A percentile compares a stretch with the other conserved stretches of the same genome.
Conservation (phyloP, 1,284 basidiomycete genomes). For the Apiotrichum domesticum region DNA sequence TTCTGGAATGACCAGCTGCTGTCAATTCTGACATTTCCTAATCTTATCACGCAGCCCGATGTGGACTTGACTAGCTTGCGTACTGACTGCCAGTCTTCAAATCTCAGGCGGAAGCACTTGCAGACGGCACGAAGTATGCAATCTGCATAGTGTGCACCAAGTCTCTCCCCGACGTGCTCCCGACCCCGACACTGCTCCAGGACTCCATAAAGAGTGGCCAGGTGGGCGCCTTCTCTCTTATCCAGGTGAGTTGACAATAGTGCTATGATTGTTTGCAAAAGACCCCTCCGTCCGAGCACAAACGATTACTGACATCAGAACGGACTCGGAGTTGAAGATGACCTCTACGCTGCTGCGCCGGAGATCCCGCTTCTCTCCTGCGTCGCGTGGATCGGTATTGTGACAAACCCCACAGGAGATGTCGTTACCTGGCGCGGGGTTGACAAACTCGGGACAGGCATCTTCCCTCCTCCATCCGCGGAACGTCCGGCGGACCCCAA, state of each 20-base stretch:
- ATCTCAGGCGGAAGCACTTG: constrained; percentile 55
- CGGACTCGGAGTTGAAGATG: constrained; percentile 65
- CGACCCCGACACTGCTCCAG: constrained; percentile 56
- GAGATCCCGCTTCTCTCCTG: constrained; percentile 35
- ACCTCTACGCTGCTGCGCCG: constrained; percentile 55
- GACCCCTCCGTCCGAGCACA: too few relatives aligned
- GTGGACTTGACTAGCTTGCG: background rate
- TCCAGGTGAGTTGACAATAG: constrained; percentile 50
- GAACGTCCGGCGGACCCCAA: constrained; percentile 13
- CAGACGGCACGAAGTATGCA: constrained; percentile 54
- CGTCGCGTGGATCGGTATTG: constrained; percentile 34
- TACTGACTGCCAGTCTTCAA: constrained; percentile 51
- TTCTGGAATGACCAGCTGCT: too few relatives aligned
- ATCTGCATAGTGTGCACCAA: constrained; percentile 68
- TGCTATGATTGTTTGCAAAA: too few relatives aligned
- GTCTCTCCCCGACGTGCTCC: constrained; percentile 61
- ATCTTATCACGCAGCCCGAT: too few relatives aligned
- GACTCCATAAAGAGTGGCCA: constrained; percentile 57
- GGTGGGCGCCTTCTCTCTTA: constrained; percentile 56
- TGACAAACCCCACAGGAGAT: constrained; percentile 28
- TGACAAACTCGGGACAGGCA: constrained; percentile 31
- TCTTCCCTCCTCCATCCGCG: constrained; percentile 22
- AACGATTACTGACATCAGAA: constrained; percentile 47
- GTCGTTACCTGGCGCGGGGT: constrained; percentile 34
- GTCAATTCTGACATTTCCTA: too few relatives aligned